Percentiles rank a stretch among this genome's conserved stretches.
Conservation (phyloP, 139 green algal species). For the Prasinococcaceae sp. region DNA sequence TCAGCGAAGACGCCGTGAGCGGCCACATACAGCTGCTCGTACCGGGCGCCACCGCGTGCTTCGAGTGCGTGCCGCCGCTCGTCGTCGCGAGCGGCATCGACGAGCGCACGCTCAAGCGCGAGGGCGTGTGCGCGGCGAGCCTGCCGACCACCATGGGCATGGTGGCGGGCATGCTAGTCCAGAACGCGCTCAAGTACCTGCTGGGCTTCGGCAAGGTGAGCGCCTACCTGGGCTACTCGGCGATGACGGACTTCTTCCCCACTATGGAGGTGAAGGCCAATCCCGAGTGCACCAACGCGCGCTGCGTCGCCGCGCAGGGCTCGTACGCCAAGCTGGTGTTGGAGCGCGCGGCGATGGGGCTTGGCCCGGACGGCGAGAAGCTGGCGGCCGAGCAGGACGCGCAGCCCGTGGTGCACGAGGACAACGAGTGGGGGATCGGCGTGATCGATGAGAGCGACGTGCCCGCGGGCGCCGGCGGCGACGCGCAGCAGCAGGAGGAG, state of each 20-base stretch:
- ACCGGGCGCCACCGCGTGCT: constrained; percentile 63
- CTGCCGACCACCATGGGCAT: constrained; percentile 97
- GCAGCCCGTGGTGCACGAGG: constrained; percentile 47
- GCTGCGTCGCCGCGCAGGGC: constrained; percentile 32
- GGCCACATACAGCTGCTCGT: constrained; percentile 76
- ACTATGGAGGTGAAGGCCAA: constrained; percentile 80
- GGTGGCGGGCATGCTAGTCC: constrained; percentile 82
- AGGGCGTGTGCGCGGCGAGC: constrained; percentile 90
- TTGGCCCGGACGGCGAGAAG: constrained; percentile 15
- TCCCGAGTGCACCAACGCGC: constrained; percentile 54
- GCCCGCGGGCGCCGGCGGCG: too few species aligned
- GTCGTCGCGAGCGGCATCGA: constrained; percentile 89
- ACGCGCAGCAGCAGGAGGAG: too few species aligned
- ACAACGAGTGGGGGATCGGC: constrained; percentile 82
- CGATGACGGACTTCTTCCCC: constrained; percentile 89
- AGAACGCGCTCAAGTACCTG: constrained; percentile 86
- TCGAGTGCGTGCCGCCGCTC: constrained; percentile 75
- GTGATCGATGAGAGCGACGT: too few species aligned
- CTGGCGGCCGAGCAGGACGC: constrained; percentile 24
- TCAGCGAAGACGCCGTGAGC: constrained; percentile 86
- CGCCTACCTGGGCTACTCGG: constrained; percentile 57
- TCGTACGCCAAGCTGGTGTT: constrained; percentile 18
- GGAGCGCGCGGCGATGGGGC: constrained; percentile 19
- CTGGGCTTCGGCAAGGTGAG: constrained; percentile 59
- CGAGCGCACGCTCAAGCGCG: constrained; percentile 85